Evolutionary conservation across 805 yeast genomes (phyloP).

Genomic region (Spathaspora passalidarum): DNA sequence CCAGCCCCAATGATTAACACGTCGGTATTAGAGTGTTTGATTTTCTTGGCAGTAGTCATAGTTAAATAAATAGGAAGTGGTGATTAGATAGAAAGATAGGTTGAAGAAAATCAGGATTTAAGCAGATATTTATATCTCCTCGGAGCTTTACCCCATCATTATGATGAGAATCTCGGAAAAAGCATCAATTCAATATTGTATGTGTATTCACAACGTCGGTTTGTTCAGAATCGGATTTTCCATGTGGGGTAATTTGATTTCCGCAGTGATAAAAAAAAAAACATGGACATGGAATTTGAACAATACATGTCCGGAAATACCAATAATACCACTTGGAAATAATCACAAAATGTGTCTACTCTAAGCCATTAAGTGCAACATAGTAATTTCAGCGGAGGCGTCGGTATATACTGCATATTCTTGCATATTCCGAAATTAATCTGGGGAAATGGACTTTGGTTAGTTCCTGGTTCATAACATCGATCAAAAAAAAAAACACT

Average conservation of each 20-base stretch:
- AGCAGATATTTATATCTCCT: background rate
- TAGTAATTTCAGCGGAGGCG: no score
- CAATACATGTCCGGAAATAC: background rate
- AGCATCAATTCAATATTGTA: background rate
- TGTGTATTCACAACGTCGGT: background rate
- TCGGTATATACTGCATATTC: no score
- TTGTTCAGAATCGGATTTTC: background rate
- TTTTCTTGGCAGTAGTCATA: constrained; percentile 6
- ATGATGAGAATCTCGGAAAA: background rate
- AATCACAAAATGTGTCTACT: no score
- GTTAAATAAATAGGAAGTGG: background rate
- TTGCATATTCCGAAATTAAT: background rate
- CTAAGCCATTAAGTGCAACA: no score
- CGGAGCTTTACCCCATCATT: no score
- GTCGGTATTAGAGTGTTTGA: constrained; percentile 18
- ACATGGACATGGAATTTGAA: background rate
- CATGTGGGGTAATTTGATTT: background rate
- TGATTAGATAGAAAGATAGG: background rate
- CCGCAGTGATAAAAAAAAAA: background rate
- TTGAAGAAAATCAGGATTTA: background rate
- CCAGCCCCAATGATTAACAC: constrained; percentile 38
- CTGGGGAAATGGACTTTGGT: no score
- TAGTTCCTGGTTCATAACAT: no score
- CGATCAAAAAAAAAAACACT: no score
- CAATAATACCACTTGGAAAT: no score